Evolutionary conservation across 345 rosid genomes (phyloP).

Genomic region (Salix caprea): DNA sequence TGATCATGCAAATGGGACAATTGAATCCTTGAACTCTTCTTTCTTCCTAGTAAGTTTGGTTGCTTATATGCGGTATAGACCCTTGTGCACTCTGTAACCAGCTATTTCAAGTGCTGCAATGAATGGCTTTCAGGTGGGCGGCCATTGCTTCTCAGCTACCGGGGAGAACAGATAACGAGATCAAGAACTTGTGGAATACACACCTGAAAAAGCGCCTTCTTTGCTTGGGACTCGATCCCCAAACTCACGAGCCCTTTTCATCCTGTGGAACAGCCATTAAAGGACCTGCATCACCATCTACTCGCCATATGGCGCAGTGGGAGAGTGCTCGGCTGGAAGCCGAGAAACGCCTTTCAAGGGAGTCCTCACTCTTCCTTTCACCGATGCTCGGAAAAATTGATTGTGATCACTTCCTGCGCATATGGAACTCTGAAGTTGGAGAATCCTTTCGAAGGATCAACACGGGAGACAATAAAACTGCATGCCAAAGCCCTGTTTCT

Average conservation of each 20-base stretch:
- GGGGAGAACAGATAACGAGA: constrained; percentile 96
- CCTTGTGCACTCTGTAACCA: neutral
- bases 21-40: neutral
- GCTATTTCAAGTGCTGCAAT: neutral
- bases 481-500: constrained; percentile 47
- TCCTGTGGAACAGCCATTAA: constrained; percentile 33
- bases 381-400: constrained; percentile 29
- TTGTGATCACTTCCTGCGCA: constrained; percentile 65
- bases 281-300: constrained; percentile 42
- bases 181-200: constrained; percentile 97
- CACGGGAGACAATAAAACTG: constrained; percentile 21
- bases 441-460: constrained; percentile 58
- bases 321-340: constrained; percentile 98
- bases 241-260: constrained; percentile 65
- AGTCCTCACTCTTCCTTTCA: constrained; percentile 48
- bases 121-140: constrained; percentile 66
- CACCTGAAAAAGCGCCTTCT: constrained; percentile 84
- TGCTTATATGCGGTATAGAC: neutral
- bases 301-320: constrained; percentile 99
- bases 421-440: constrained; percentile 93
- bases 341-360: constrained; percentile 82
- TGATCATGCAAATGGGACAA: neutral
- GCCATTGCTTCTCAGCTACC: constrained; percentile 93
- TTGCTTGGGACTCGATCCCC: constrained; percentile 81
- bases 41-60: neutral